A percentile compares a stretch with the other conserved stretches of the same genome.
Evolutionary conservation across 257 asterid genomes (phyloP).

Genomic region (Petunia axillaris): DNA sequence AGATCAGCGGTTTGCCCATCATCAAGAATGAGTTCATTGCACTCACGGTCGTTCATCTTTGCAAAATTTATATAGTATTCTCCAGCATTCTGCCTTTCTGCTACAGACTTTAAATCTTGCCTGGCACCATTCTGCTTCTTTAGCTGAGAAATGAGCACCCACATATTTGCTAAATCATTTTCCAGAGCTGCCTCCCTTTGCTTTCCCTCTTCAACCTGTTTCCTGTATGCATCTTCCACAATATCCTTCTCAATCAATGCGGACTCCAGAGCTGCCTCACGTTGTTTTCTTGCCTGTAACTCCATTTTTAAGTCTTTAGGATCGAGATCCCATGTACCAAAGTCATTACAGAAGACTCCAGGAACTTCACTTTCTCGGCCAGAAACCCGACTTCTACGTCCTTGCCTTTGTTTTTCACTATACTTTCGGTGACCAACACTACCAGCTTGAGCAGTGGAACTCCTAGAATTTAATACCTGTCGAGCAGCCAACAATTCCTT

Average conservation of each 20-base stretch:
- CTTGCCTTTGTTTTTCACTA: slow-evolving; percentile 54
- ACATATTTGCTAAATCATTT: slow-evolving; percentile 98
- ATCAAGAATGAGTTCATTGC: slow-evolving; percentile 44
- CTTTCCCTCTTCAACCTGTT: slow-evolving; percentile 80
- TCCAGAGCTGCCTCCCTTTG: slow-evolving; percentile 87
- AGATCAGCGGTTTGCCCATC: slow-evolving; percentile 41
- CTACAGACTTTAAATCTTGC: slow-evolving; percentile 46
- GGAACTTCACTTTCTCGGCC: slow-evolving; percentile 56
- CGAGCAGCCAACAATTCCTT: slow-evolving; percentile 75
- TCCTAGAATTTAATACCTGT: slow-evolving; percentile 59
- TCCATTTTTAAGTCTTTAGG: slow-evolving; percentile 82
- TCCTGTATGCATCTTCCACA: slow-evolving; percentile 76
- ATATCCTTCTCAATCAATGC: slow-evolving; percentile 87
- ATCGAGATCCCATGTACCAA: slow-evolving; percentile 75
- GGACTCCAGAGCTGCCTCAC: slow-evolving; percentile 85
- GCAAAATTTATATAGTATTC: slow-evolving; percentile 39
- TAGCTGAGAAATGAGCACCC: slow-evolving; percentile 97
- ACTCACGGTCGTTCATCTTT: slow-evolving; percentile 45
- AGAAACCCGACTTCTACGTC: slow-evolving; percentile 66
- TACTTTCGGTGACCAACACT: slow-evolving; percentile 60
- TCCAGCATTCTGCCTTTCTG: slow-evolving; percentile 40
- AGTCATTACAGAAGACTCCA: slow-evolving; percentile 63
- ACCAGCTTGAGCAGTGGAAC: slow-evolving; percentile 44
- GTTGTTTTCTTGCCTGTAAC: slow-evolving; percentile 84
- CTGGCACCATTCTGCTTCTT: slow-evolving; percentile 63